These are phyloP conservation scores for Nemania serpens DNA, from an alignment of 2,329 filamentous ascomycete genomes.

Conservation along the genomic window DNA sequence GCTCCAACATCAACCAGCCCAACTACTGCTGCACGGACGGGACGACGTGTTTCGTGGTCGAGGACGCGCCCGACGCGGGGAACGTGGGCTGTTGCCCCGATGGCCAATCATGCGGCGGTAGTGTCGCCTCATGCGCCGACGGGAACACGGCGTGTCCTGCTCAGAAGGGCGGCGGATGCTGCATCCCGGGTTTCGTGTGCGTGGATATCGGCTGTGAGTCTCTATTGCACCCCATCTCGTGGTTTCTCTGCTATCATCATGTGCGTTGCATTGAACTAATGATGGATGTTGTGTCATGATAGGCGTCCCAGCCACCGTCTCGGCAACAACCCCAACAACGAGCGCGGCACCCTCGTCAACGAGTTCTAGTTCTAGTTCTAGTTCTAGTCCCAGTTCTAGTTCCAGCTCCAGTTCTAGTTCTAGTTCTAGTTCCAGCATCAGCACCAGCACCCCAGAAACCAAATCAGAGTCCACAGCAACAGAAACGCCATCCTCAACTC, in stretches of 20 bases:
- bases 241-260: neutral
- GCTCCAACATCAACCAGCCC: slow-evolving; percentile 65
- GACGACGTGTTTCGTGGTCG: slow-evolving; percentile 68
- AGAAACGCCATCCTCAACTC: slow-evolving; percentile 36
- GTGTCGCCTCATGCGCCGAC: slow-evolving; percentile 63
- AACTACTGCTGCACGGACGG: slow-evolving; percentile 74
- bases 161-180: slow-evolving; percentile 73
- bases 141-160: slow-evolving; percentile 69
- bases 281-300: neutral
- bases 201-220: slow-evolving; percentile 69
- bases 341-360: neutral
- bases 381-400: no score
- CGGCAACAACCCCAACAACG: slow-evolving; percentile 43
- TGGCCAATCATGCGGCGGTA: slow-evolving; percentile 66
- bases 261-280: slow-evolving; percentile 1
- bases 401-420: no score
- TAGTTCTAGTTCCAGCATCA: neutral
- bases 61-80: slow-evolving; percentile 63
- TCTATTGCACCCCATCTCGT: neutral
- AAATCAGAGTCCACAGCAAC: slow-evolving; percentile 42
- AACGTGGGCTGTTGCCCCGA: slow-evolving; percentile 76
- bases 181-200: slow-evolving; percentile 72
- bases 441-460: slow-evolving; percentile 41
- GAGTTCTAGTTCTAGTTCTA: no score
- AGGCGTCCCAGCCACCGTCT: slow-evolving; percentile 45